phyloP scores from a whole-genome alignment of 768 basidiomycete species.

The Lanmaoa pseudosensibilis region DNA sequence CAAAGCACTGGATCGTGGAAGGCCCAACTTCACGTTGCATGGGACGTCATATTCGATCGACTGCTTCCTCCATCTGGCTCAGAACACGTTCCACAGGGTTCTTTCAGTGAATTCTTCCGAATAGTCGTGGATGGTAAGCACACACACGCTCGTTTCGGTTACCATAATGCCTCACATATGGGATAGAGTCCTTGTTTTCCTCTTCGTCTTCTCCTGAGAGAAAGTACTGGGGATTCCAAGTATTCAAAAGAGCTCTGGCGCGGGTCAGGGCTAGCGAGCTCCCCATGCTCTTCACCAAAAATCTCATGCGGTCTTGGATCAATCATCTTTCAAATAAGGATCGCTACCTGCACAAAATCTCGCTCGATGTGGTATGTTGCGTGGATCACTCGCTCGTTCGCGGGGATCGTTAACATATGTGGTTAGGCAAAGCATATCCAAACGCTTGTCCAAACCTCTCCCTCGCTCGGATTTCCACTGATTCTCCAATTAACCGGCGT shows the following conservation, averaged over 20 bases:
- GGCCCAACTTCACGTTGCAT: constrained; percentile 88
- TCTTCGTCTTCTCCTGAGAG: constrained; percentile 80
- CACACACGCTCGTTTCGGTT: neutral
- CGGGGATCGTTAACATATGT: neutral
- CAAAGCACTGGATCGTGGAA: constrained; percentile 70
- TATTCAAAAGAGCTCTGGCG: constrained; percentile 78
- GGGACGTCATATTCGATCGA: constrained; percentile 79
- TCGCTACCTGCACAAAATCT: constrained; percentile 86
- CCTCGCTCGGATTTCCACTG: constrained; percentile 79
- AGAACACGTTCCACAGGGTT: constrained; percentile 42
- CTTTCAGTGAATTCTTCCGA: constrained; percentile 89
- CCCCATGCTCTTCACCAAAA: constrained; percentile 88
- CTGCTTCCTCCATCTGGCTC: constrained; percentile 56
- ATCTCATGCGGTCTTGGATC: constrained; percentile 96
- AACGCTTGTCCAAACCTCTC: constrained; percentile 68
- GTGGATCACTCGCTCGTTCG: neutral
- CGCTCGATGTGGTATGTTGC: constrained; percentile 69
- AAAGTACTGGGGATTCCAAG: constrained; percentile 95
- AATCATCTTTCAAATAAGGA: constrained; percentile 90
- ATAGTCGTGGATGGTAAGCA: constrained; percentile 85
- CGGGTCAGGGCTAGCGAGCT: constrained; percentile 64
- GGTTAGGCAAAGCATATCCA: constrained; percentile 73
- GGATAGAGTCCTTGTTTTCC: constrained; percentile 81
- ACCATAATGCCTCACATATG: neutral
- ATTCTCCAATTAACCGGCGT: constrained; percentile 82